Evolutionary conservation across 2,329 filamentous ascomycete species (phyloP), one percentile per base, ranked within the genome.

Genomic region (Phialemoniopsis sp.): DNA sequence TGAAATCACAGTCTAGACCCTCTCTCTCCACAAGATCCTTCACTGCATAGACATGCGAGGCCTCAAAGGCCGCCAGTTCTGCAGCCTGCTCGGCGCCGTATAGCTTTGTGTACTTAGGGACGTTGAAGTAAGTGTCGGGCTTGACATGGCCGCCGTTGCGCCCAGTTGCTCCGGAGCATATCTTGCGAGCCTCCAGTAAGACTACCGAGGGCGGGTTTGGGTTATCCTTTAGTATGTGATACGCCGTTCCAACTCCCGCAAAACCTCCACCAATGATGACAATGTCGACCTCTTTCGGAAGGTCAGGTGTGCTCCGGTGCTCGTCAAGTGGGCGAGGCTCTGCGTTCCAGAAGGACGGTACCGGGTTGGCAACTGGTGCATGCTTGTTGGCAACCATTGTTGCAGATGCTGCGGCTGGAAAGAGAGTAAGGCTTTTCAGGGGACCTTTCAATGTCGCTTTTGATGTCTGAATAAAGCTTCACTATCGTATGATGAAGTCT

Each of bases 191-290:
- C 37, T 65, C 63, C 2, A 66, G 46, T 12, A 64, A 42, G 0
- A 55, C 46, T 12, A 65, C 55, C 2, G 43, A 48, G 2, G 50
- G 52, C 12, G 30, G 33, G 18, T 42, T 7, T 12, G 17, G 8
- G 4, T 16, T 30, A 4, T 41, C 15, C 21, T 52, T 48, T 13
- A 60, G 39, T n/a, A 62, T 57, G 42, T 74, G 63, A 33, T 69
- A 68, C 0, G 63, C 64, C 5, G 65, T 60, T 2, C 62, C 59
- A 1, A 63, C 60, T 3, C 72, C 71, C 5, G 70, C 58, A 39
- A 64, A 70, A 0, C 72, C 72, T 13, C 66, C 63, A 1, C 70
- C 72, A 8, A 74, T 60, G 29, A 75, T 64, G 13, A 65, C 58
- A 37, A 75, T 62, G 34, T 74, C 68, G 21, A 56, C 60, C 21